These are phyloP conservation scores for Hemileccinum rubropunctum DNA, from an alignment of 768 basidiomycete species.

Conservation along the genomic window DNA sequence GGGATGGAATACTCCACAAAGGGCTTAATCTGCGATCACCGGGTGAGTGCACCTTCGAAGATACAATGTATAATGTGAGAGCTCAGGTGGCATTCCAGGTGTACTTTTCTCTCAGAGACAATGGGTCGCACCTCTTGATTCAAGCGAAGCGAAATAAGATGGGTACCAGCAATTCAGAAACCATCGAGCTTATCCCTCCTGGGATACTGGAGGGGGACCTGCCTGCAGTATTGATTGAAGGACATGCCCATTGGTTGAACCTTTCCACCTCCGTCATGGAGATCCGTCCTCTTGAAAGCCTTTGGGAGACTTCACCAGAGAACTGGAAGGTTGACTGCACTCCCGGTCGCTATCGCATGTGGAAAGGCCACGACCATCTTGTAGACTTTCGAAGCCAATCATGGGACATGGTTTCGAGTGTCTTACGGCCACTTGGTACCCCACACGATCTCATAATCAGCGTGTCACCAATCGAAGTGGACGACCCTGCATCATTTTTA, in stretches of 20 bases:
- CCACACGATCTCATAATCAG: conserved; percentile 23
- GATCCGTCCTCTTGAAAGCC: conserved; percentile 22
- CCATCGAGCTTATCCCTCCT: conserved; percentile 26
- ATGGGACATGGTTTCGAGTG: conserved; percentile 24
- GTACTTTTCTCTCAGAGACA: conserved; percentile 9
- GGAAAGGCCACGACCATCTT: conserved; percentile 9
- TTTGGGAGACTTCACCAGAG: conserved; percentile 23
- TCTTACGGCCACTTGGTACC: conserved; percentile 22
- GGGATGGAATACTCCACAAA: conserved; percentile 26
- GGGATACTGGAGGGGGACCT: conserved; percentile 23
- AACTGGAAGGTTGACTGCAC: conserved; percentile 27
- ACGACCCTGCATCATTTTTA: not conserved
- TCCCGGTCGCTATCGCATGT: conserved; percentile 3
- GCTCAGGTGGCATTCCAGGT: conserved; percentile 3
- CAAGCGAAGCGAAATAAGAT: conserved; percentile 3
- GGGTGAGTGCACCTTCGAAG: conserved; percentile 2
- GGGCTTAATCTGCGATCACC: conserved; percentile 16
- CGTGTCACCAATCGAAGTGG: not conserved
- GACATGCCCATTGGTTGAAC: conserved; percentile 33
- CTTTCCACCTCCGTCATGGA: conserved; percentile 23
- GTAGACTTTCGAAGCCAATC: conserved; percentile 29
- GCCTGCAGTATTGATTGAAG: conserved; percentile 20
- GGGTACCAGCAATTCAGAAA: not conserved
- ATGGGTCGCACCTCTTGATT: conserved; percentile 6
- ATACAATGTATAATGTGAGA: too few relatives aligned